Base-by-base conservation (phyloP, 495 filamentous ascomycete genomes). In the Xylaria flabelliformis region DNA sequence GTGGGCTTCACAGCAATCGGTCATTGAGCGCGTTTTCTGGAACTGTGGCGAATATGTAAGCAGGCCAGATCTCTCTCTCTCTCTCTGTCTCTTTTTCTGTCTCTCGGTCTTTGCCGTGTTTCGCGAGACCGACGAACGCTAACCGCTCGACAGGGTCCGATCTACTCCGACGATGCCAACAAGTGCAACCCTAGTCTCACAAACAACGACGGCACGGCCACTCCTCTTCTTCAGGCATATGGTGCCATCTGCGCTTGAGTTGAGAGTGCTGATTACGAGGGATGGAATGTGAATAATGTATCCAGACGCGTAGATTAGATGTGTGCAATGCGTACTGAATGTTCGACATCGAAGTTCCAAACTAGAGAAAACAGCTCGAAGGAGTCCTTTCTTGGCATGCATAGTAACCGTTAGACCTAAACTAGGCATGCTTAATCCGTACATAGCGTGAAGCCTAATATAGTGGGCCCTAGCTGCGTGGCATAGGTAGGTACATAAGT, bases 141-240 rank as follows among this genome's bases (percentile, higher is more conserved):
- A 51, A 51, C 48, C 48, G 19, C 48, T 51, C n/a, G n/a, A 48
- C 19, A 51, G 48, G 48, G 48, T 51, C 0, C 0, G 21, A n/a
- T 51, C 19, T 51, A 51, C 48, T 51, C 48, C 2, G 48, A 51
- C 6, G n/a, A 51, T n/a, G n/a, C 48, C 19, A 10, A 8, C n/a
- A 21, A 51, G 48, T 51, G 48, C 48, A 51, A 51, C n/a, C n/a
- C 48, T 3, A 51, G 48, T 51, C 48, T 51, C 48, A 51, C 48
- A 51, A 21, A 51, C 48, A 21, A 7, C 48, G 48, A 51, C 48
- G 48, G 48, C n/a, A 9, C 48, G 19, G 19, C 48, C 48, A 51
- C 48, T 51, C 6, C 19, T 51, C 48, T 51, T 51, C 48, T 51
- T n/a, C 1, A 51, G 48, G 48, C 48, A 7, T 51, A 24, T 51